Conservation (phyloP, 306 rosid species). For the Quercus agrifolia region DNA sequence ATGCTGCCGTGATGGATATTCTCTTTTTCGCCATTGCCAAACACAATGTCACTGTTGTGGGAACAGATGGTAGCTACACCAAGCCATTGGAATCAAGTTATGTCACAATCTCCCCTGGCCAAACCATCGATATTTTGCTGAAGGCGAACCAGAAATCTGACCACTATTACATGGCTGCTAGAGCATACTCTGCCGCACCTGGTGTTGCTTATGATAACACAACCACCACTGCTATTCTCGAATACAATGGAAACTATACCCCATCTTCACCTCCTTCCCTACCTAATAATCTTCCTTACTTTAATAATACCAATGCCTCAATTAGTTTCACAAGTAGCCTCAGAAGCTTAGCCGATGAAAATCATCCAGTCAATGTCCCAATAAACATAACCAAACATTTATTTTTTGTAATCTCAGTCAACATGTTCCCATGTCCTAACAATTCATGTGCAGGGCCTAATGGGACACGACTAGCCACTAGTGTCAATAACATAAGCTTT, state of each 20-base stretch:
- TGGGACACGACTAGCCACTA: too few species aligned
- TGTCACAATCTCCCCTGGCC: slow-evolving; percentile 24
- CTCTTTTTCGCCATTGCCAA: slow-evolving; percentile 21
- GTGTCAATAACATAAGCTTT: too few species aligned
- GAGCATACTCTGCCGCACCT: neutral
- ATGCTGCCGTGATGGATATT: neutral
- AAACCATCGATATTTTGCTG: slow-evolving; percentile 25
- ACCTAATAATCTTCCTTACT: slow-evolving; percentile 12
- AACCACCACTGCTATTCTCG: slow-evolving; percentile 27
- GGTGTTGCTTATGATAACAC: slow-evolving; percentile 1
- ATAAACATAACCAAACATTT: neutral
- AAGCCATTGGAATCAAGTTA: slow-evolving; percentile 23
- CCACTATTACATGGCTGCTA: slow-evolving; percentile 27
- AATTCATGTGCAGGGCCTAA: too few species aligned
- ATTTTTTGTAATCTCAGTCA: too few species aligned
- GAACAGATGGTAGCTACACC: slow-evolving; percentile 27
- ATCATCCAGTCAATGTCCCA: slow-evolving; percentile 41
- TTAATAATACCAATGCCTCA: slow-evolving; percentile 31
- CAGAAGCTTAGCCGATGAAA: slow-evolving; percentile 26
- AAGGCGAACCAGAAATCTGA: slow-evolving; percentile 12
- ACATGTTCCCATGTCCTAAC: too few species aligned
- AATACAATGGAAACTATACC: neutral
- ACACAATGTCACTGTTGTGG: slow-evolving; percentile 27
- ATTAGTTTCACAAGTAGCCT: slow-evolving; percentile 24
- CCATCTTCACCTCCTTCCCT: neutral